Percentiles rank a stretch among this genome's conserved stretches.
Evolutionary conservation across 495 filamentous ascomycete genomes (phyloP).

Genomic region (Trichoderma asperelloides): DNA sequence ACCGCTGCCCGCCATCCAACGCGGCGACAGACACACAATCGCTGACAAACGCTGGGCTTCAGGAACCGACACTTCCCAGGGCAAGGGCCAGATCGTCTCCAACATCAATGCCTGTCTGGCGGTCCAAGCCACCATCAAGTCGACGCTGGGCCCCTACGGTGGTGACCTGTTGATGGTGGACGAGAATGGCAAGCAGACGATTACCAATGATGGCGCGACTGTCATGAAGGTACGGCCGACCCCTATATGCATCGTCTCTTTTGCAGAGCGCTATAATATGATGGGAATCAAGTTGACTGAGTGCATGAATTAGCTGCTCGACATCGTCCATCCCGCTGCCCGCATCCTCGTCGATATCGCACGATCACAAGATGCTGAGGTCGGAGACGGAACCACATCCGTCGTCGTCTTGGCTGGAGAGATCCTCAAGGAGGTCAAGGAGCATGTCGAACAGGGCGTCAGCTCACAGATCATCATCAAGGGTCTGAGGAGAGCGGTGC

Average conservation of each 20-base stretch:
- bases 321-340: constrained; percentile 96
- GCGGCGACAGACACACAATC: constrained; percentile 13
- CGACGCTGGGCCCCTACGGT: constrained; percentile 93
- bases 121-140: constrained; percentile 92
- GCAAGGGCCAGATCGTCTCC: constrained; percentile 92
- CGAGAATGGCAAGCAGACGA: constrained; percentile 88
- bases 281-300: neutral
- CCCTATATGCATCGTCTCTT: neutral
- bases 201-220: constrained; percentile 97
- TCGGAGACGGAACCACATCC: constrained; percentile 81
- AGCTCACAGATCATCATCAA: constrained; percentile 97
- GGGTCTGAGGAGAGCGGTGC: constrained; percentile 77
- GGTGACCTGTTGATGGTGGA: constrained; percentile 95
- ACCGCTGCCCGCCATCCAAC: neutral
- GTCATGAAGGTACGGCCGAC: constrained; percentile 79
- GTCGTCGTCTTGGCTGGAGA: constrained; percentile 92
- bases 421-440: constrained; percentile 90
- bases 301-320: constrained; percentile 60
- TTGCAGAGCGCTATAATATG: neutral
- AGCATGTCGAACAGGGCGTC: constrained; percentile 91
- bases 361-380: constrained; percentile 96
- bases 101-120: constrained; percentile 98
- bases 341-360: constrained; percentile 98
- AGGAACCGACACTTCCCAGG: constrained; percentile 97
- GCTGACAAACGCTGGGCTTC: constrained; percentile 20